Evolutionary conservation across 441 rosid genomes (phyloP).

Genomic region (Metrosideros polymorpha): DNA sequence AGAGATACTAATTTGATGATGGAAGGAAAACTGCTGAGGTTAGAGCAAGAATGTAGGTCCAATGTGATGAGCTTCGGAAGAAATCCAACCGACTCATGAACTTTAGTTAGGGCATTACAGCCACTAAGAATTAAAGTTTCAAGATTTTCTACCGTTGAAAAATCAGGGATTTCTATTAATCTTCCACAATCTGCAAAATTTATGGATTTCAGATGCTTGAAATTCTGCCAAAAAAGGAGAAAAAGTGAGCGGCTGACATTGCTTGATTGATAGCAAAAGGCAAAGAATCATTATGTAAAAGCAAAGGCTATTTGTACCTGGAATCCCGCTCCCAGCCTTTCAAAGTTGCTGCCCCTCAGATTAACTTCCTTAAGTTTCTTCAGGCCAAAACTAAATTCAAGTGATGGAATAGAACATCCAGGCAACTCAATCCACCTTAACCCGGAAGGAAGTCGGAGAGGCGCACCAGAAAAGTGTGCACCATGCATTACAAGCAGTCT

Average conservation of each 20-base stretch:
- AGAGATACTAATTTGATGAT: background rate
- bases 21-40: background rate
- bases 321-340: background rate
- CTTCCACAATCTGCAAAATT: background rate
- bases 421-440: background rate
- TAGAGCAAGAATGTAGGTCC: background rate
- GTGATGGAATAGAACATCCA: background rate
- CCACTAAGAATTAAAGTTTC: background rate
- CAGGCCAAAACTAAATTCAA: background rate
- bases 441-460: background rate
- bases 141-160: accelerated
- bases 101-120: background rate
- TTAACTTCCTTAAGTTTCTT: background rate
- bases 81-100: background rate
- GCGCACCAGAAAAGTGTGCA: background rate
- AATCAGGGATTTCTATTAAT: background rate
- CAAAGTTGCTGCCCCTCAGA: background rate
- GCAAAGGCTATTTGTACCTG: background rate
- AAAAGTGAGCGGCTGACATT: background rate
- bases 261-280: background rate
- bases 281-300: background rate
- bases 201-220: background rate
- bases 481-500: background rate
- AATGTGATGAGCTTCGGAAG: background rate
- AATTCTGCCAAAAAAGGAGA: background rate